Evolutionary conservation across 139 green algal genomes (phyloP), one percentile per base, ranked within the genome.

Genomic region (Coccomyxa sp.): DNA sequence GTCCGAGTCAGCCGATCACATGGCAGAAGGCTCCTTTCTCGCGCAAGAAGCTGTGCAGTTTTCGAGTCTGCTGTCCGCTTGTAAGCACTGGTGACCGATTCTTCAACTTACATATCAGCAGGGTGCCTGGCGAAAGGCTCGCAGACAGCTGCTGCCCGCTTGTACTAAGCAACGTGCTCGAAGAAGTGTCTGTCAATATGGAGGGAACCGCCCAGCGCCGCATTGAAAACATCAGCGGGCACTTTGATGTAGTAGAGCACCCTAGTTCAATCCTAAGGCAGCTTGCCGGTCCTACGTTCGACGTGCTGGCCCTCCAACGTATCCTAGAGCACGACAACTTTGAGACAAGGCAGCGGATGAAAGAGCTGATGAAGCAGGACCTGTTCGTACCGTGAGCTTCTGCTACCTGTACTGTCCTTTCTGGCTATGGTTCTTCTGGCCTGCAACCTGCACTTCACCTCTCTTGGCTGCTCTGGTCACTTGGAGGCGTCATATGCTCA

Each of bases 271-370:
- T 18, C 50, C 27, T 31, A 64, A 64, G 50, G 50, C 22, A 27
- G 64, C 29, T 72, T 72, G 27, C 18, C 18, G 50, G 50, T 18
- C 50, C 22, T 64, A 22, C 50, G 22, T 74, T 82, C 0, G 78
- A 83, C 41, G 44, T 79, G 8, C 70, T 73, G 38, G 74, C 68
- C 6, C 44, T 97, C 8, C 88, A 95, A 41, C 37, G 27, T 0
- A 64, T 97, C 18, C 82, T 97, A 18, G 94, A 98, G 37, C 92
- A 97, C 78, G 94, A 98, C 79, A 96, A 95, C 55, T 73, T 72
- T 29, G 88, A 92, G 55, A 80, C 82, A 27, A 74, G 94, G 0
- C 27, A 74, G 24, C 68, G 78, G 31, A 88, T 97, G 84, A 97
- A 98, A 84, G 86, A 94, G 2, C 88, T 97, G 38, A 93, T 92